phyloP scores from a whole-genome alignment of 129 eudicot genomes.

The carrot (Daucus carota) region DNA sequence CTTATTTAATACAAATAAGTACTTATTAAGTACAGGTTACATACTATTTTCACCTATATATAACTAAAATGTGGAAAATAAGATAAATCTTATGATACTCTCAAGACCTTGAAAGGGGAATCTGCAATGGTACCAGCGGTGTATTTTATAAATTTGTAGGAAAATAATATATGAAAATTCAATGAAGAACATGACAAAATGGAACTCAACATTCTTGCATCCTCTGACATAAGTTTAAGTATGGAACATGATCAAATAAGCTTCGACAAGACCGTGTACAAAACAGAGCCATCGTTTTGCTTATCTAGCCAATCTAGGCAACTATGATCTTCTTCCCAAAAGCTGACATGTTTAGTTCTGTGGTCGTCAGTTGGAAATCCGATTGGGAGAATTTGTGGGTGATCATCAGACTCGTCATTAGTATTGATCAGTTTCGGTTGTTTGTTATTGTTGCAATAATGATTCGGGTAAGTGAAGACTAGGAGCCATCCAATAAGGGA shows the following conservation, averaged over 20 bases:
- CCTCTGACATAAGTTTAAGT: background rate
- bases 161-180: no score
- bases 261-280: no score
- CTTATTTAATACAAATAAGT: no score
- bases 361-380: slow-evolving; percentile 37
- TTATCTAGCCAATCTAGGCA: slow-evolving; percentile 55
- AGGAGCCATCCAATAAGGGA: slow-evolving; percentile 46
- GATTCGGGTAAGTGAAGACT: slow-evolving; percentile 41
- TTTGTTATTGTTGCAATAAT: slow-evolving; percentile 1
- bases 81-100: no score
- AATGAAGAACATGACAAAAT: no score
- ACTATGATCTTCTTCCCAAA: slow-evolving; percentile 39
- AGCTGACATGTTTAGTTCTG: slow-evolving; percentile 4
- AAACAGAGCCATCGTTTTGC: slow-evolving; percentile 38
- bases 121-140: no score
- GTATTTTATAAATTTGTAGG: no score
- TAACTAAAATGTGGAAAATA: no score
- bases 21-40: no score
- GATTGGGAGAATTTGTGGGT: slow-evolving; percentile 33
- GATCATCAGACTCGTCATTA: background rate
- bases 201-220: background rate
- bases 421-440: slow-evolving; percentile 3
- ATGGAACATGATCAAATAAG: no score
- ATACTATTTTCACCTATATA: no score
- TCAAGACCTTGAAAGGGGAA: no score